Conservation (phyloP, 352 stramenopile genomes). For the Pythium guiyangense region DNA sequence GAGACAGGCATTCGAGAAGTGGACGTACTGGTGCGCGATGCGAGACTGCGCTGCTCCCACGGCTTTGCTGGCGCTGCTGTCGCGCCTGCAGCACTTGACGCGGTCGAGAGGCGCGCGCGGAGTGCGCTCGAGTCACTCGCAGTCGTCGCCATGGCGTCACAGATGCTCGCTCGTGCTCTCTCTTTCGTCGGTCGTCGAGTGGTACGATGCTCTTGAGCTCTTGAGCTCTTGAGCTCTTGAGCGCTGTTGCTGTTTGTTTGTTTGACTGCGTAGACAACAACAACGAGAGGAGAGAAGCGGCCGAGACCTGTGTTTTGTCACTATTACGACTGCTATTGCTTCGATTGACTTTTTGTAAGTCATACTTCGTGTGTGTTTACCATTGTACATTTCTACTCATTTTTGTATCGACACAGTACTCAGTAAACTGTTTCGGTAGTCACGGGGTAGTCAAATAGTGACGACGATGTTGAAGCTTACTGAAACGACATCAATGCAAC, state of each 20-base stretch:
- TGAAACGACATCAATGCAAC: slow-evolving; percentile 21
- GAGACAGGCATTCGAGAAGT: neutral
- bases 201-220: too few species aligned
- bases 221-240: too few species aligned
- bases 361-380: too few species aligned
- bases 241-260: neutral
- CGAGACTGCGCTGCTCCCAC: slow-evolving; percentile 35
- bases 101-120: slow-evolving; percentile 11
- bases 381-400: too few species aligned
- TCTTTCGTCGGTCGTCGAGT: slow-evolving; percentile 12
- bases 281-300: too few species aligned
- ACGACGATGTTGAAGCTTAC: neutral
- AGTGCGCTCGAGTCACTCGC: slow-evolving; percentile 18
- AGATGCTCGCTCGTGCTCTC: neutral
- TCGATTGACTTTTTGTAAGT: too few species aligned
- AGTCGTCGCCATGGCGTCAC: slow-evolving; percentile 21
- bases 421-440: too few species aligned
- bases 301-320: too few species aligned
- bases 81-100: slow-evolving; percentile 1
- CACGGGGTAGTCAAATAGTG: too few species aligned
- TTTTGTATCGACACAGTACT: too few species aligned
- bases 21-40: slow-evolving; percentile 21
- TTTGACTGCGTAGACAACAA: too few species aligned
- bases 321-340: too few species aligned
- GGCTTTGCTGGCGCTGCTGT: slow-evolving; percentile 30